These are phyloP conservation scores for Lasiosphaeriaceae sp. DNA, from an alignment of 495 filamentous ascomycete species.

Conservation along the genomic window DNA sequence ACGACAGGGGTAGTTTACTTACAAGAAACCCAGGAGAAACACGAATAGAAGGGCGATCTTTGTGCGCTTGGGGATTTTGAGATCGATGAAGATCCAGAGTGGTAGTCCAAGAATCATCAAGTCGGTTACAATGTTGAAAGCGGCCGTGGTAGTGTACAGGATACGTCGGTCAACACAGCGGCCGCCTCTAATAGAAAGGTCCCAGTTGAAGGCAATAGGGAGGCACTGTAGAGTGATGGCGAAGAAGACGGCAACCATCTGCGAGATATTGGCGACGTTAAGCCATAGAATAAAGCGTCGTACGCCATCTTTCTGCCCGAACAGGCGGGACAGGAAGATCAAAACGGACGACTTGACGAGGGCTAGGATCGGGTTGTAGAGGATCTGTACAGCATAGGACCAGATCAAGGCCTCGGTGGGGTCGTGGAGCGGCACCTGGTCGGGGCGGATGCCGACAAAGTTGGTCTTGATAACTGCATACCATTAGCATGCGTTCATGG, in stretches of 20 bases:
- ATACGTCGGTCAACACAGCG: slow-evolving; percentile 46
- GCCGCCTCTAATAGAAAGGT: slow-evolving; percentile 35
- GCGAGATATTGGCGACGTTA: slow-evolving; percentile 47
- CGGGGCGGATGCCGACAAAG: slow-evolving; percentile 46
- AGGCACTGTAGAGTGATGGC: slow-evolving; percentile 57
- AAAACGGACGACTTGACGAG: slow-evolving; percentile 57
- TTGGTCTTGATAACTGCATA: slow-evolving; percentile 48
- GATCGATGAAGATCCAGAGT: slow-evolving; percentile 42
- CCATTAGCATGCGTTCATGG: slow-evolving; percentile 5
- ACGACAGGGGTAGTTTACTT: slow-evolving; percentile 14
- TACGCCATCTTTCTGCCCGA: slow-evolving; percentile 42
- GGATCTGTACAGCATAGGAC: slow-evolving; percentile 54
- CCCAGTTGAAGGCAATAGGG: slow-evolving; percentile 49
- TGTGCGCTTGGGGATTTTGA: slow-evolving; percentile 42
- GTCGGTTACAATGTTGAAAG: slow-evolving; percentile 50
- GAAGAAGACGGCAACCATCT: slow-evolving; percentile 53
- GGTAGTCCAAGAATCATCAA: slow-evolving; percentile 46
- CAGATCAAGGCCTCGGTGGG: slow-evolving; percentile 39
- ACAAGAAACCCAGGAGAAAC: slow-evolving; percentile 51
- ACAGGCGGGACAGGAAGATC: slow-evolving; percentile 52
- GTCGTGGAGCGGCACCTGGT: slow-evolving; percentile 43
- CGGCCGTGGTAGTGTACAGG: slow-evolving; percentile 44
- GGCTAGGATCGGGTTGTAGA: slow-evolving; percentile 62
- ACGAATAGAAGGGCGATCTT: slow-evolving; percentile 49
- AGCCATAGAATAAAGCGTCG: slow-evolving; percentile 44